Evolutionary conservation across 208 protist genomes (phyloP), one percentile per base, ranked within the genome.

Genomic region (Leishmania lainsoni): DNA sequence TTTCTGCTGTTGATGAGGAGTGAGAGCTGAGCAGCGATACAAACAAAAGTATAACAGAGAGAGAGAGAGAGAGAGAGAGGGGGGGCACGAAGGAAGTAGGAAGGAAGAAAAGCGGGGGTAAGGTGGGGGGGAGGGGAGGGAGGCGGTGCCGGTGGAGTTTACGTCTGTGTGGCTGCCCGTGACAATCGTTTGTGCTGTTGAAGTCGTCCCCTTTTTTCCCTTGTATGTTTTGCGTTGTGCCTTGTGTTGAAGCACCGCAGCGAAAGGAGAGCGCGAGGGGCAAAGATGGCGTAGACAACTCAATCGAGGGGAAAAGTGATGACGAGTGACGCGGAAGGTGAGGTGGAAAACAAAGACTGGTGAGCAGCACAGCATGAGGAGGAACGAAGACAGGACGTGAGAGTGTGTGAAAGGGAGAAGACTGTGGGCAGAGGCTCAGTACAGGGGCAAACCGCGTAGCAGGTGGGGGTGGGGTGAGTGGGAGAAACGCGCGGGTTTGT

Each of bases 41-140:
- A 0, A 45, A 71, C 16, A 29, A 71, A 29, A 26, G 65, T n/a
- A 26, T 14, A 26, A 17, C 16, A 45, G 22, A 71, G 65, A 29
- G 26, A 29, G 26, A 12, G 65, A 70, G 32, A 3, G 22, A 3
- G 68, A 0, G 42, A n/a, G n/a, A n/a, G n/a, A n/a, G 16, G 68
- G 22, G 48, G 20, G 69, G 12, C n/a, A 29, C 22, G 48, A 17
- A 29, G 39, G 45, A 17, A 45, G 58, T 16, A 71, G 42, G 59
- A 76, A 65, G 74, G 22, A 74, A 56, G 54, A 58, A 58, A 58
- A 58, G 54, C 54, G 54, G 54, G n/a, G n/a, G n/a, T n/a, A n/a
- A 5, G 54, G 54, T 0, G 52, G 52, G 42, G 42, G 42, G 42
- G 42, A 2, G 42, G 42, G 4, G 42, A 2, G 3, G 42, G 42